Base-by-base conservation (phyloP, 768 basidiomycete species). In the Trametes elegans region DNA sequence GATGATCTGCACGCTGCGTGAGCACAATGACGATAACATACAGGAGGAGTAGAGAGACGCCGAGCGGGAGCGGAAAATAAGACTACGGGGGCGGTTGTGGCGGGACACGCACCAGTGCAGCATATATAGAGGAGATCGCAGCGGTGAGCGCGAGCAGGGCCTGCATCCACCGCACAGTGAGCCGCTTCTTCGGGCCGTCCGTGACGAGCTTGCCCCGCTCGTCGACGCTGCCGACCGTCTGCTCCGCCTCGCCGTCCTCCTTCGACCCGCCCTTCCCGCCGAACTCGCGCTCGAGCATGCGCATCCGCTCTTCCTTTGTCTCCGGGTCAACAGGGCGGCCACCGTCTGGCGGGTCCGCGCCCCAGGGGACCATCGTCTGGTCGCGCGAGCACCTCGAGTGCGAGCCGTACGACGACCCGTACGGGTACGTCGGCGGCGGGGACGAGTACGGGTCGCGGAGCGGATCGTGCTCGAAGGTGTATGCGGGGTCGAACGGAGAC, bases 211-310 rank as follows among this genome's bases (percentile, higher is more conserved):
- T 69, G 0, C 87, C 86, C 28, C 79, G 78, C 19, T 66, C 65
- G 61, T 87, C 78, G 5, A 85, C 79, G 21, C 81, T 81, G 3
- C 87, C 87, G 11, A 87, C 68, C 4, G 79, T 55, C 16, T 76
- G 77, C 58, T 79, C 77, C 10, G 77, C 79, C 29, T 77, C 73
- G 34, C 76, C 76, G 54, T 76, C 79, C 11, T 45, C 24, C 71
- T 49, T 56, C 49, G 26, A 58, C 53, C 18, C 51, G 40, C 55
- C 58, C 42, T 76, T 74, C n/a, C 70, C 67, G 3, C 80, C 68
- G 65, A 88, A 89, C 58, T 87, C 85, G 16, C 77, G 77, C 64
- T 87, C 82, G 9, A 89, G 75, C 84, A 87, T 87, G 6, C 84
- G 79, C 61, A 87, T 74, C 16, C 86, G 76, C 61, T 87, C 85